Base-by-base conservation (phyloP, 768 basidiomycete genomes). In the Amanita exitialis region DNA sequence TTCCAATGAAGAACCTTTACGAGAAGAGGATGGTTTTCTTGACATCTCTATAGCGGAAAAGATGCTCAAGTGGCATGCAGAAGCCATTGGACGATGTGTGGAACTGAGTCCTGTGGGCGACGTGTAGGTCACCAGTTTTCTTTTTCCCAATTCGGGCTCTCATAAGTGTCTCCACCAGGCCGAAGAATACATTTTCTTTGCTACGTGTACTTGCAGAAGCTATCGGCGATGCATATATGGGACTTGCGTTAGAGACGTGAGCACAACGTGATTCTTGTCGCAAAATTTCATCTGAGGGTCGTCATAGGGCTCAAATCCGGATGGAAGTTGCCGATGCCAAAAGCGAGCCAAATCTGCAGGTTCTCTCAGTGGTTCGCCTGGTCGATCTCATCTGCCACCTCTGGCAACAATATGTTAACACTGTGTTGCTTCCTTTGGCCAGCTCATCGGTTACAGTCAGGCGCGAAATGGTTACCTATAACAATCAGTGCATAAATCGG, bases 41-140 rank as follows among this genome's bases (percentile, higher is more conserved):
- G 83, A 71, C 42, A 68, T 96, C 2, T 79, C 82, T 36, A 69
- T 81, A 8, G 89, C 92, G 1, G 92, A 95, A 70, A 84, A 77
- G 58, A 93, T 98, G 83, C 69, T 98, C 13, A 90, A 83, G 64
- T 97, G 95, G 93, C 96, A 99, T 65, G 95, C 96, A 2, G 96
- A 99, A 63, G 90, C 93, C 4, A 83, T 96, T 25, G 95, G 96
- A 3, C 72, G 96, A 58, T 94, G 91, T 56, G 89, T 94, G 9
- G 96, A 98, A 66, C 70, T 99, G 43, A 93, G 83, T 60, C 66
- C 83, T 9, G 61, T 77, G 6, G 82, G 78, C 38, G 96, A 99
- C 60, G 81, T 94, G 92, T 96, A 61, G 68, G 90, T 73, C 8
- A 10, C 15, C 9, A 16, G 1, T 23, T 6, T 37, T n/a, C n/a